Conservation (phyloP, 331 rosid genomes). For the Stylosanthes scabra region DNA sequence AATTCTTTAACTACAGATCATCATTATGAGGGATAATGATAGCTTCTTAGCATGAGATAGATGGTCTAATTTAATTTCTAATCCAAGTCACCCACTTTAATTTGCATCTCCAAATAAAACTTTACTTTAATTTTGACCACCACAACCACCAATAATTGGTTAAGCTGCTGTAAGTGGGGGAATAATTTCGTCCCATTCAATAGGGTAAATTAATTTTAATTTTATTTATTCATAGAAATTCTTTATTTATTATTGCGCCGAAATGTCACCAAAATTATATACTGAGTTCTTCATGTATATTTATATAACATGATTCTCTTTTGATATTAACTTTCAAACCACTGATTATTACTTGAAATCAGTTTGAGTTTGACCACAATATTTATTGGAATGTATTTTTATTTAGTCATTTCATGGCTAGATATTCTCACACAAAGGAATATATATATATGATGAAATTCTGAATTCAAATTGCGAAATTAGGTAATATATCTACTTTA, state of each 20-base stretch:
- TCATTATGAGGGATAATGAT: slow-evolving; percentile 34
- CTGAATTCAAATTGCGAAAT: not conserved
- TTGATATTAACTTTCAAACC: not conserved
- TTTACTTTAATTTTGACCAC: slow-evolving; percentile 35
- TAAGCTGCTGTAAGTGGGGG: not conserved
- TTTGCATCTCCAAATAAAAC: slow-evolving; percentile 3
- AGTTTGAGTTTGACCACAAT: slow-evolving; percentile 4
- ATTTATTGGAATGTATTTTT: not conserved
- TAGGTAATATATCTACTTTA: not conserved
- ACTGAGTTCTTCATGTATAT: not conserved
- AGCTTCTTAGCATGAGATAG: no score
- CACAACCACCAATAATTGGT: slow-evolving; percentile 28
- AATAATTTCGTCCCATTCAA: not conserved
- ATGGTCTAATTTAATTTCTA: slow-evolving; percentile 35
- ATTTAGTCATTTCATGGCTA: not conserved
- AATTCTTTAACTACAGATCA: slow-evolving; percentile 43
- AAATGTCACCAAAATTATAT: not conserved
- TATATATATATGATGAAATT: not conserved
- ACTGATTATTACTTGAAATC: not conserved
- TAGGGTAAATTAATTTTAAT: not conserved
- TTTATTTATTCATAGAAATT: not conserved
- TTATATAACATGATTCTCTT: not conserved
- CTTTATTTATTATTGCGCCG: not conserved
- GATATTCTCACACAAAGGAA: not conserved
- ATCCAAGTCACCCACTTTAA: slow-evolving; percentile 36